Conservation (phyloP, 2,329 filamentous ascomycete species). For the Thermoascus crustaceus region DNA sequence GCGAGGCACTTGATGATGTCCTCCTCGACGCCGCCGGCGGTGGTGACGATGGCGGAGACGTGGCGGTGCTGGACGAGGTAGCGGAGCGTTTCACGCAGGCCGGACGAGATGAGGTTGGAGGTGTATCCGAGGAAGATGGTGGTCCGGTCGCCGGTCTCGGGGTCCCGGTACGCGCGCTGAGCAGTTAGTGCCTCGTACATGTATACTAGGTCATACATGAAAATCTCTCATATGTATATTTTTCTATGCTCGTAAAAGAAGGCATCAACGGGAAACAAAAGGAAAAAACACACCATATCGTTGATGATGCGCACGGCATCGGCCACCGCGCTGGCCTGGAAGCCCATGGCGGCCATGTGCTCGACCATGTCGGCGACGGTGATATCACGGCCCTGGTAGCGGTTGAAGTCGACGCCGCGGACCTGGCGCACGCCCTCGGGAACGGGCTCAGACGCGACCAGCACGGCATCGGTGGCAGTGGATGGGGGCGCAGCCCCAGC, state of each 20-base stretch:
- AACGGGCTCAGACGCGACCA: constrained; percentile 75
- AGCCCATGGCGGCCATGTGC: constrained; percentile 79
- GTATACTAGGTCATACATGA: too few species aligned
- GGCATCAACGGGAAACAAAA: too few species aligned
- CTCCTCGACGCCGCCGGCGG: constrained; percentile 90
- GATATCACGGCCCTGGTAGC: constrained; percentile 60
- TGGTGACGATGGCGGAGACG: constrained; percentile 88
- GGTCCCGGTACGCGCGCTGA: constrained; percentile 72
- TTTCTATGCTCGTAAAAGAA: too few species aligned
- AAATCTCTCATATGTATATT: too few species aligned
- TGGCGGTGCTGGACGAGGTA: constrained; percentile 91
- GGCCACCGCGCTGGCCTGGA: constrained; percentile 70
- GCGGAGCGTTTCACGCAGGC: constrained; percentile 80
- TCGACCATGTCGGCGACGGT: constrained; percentile 77
- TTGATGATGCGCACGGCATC: constrained; percentile 90
- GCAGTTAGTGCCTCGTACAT: too few species aligned
- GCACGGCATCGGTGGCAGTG: constrained; percentile 67
- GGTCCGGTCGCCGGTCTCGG: constrained; percentile 68
- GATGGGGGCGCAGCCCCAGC: constrained; percentile 44
- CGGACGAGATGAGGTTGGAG: constrained; percentile 94
- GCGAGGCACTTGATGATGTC: constrained; percentile 98
- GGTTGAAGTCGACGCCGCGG: constrained; percentile 86
- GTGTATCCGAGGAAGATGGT: constrained; percentile 98
- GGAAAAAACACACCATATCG: constrained; percentile 65
- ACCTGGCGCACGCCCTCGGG: constrained; percentile 72